Evolutionary conservation across 164 flowering plant genomes (phyloP), one percentile per base, ranked within the genome.

Genomic region (Macadamia tetraphylla): DNA sequence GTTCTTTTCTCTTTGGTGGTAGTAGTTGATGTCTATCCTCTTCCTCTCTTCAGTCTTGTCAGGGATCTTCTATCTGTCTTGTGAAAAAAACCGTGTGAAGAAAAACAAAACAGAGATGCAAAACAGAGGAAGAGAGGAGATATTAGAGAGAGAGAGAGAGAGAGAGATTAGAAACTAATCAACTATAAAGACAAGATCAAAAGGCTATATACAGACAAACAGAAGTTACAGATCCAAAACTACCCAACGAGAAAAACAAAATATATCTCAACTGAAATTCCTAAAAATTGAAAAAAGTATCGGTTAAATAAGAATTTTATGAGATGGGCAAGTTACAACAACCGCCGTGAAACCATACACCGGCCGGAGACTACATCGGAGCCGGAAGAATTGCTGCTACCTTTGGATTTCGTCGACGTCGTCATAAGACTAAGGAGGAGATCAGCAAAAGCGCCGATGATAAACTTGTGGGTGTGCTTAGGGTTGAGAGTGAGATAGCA

Each of bases 371-470:
- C 29, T 5, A 35, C 12, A 57, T 53, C 58, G 69, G 48, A 48
- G 62, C 53, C 68, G 56, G 73, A 63, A 49, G 46, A 6, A n/a
- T 31, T 29, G 40, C 40, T 35, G 40, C 40, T 35, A 5, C 29
- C 66, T 0, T 12, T n/a, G 17, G 67, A 40, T 3, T 73, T 0
- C 1, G 77, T 60, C 68, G 67, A 40, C 9, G 74, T 1, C 2
- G 77, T 60, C 69, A 79, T 57, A 0, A 86, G 68, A 49, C 69
- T 53, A n/a, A 81, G 42, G 46, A 88, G 65, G 3, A 89, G 81
- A 65, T 91, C 95, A 1, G 88, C 67, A 64, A 88, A 91, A 62
- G 97, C 95, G 1, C 84, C 72, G 10, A 86, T 58, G 56, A 91
- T 88, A 63, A 73, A 85, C 80, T 86, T 88, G 72, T 91, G 97